Percentiles rank a stretch among this genome's conserved stretches.
These are phyloP conservation scores for Smithsoniella earleae DNA, from an alignment of 163 green algal species.

Conservation along the genomic window DNA sequence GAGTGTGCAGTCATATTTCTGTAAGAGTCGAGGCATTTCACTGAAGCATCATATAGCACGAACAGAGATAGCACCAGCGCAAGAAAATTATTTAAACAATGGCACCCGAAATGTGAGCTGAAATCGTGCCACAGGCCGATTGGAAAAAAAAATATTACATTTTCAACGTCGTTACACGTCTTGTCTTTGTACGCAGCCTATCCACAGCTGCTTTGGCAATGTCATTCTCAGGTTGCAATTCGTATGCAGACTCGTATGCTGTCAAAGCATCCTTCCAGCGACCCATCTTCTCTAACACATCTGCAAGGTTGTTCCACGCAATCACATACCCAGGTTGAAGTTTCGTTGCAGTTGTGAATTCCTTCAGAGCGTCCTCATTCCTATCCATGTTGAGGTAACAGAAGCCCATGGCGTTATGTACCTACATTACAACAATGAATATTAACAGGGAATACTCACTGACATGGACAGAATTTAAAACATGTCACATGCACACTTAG, in stretches of 20 bases:
- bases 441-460: neutral
- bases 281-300: slow-evolving; percentile 65
- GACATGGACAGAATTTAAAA: too few species aligned
- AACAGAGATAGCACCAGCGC: too few species aligned
- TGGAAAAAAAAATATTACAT: too few species aligned
- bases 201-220: slow-evolving; percentile 11
- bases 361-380: slow-evolving; percentile 57
- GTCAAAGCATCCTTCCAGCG: slow-evolving; percentile 42
- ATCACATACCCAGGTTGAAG: slow-evolving; percentile 93
- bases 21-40: too few species aligned
- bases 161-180: neutral
- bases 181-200: slow-evolving; percentile 7
- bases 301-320: slow-evolving; percentile 97
- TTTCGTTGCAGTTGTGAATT: slow-evolving; percentile 81
- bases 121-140: too few species aligned
- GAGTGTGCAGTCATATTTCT: too few species aligned
- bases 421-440: slow-evolving; percentile 43
- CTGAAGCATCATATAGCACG: too few species aligned
- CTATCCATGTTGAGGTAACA: slow-evolving; percentile 87
- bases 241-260: slow-evolving; percentile 24
- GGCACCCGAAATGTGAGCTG: too few species aligned
- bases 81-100: too few species aligned
- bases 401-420: slow-evolving; percentile 96
- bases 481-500: neutral
- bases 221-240: slow-evolving; percentile 15